phyloP scores from a whole-genome alignment of 1,284 basidiomycete genomes.

The Anthracocystis walkeri region DNA sequence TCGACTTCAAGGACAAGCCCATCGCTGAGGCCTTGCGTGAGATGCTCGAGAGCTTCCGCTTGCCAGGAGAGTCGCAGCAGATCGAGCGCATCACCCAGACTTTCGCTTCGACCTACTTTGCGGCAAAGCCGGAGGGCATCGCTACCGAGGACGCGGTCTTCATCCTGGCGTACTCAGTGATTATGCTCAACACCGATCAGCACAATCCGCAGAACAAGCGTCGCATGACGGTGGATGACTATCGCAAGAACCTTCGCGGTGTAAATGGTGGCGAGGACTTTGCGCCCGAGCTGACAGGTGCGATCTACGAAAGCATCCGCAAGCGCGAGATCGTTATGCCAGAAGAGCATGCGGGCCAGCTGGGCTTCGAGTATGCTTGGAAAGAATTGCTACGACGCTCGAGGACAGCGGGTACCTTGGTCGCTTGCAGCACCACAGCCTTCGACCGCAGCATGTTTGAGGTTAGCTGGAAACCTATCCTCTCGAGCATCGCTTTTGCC shows the following conservation, averaged over 20 bases:
- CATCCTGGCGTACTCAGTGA: slow-evolving; percentile 93
- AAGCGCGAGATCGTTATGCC: slow-evolving; percentile 97
- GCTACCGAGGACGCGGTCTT: slow-evolving; percentile 93
- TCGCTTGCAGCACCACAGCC: slow-evolving; percentile 80
- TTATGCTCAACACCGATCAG: slow-evolving; percentile 97
- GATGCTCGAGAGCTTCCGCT: slow-evolving; percentile 89
- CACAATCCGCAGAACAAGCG: slow-evolving; percentile 99
- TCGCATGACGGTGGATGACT: slow-evolving; percentile 96
- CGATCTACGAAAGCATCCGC: slow-evolving; percentile 92
- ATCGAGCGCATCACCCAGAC: slow-evolving; percentile 94
- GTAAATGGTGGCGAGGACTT: slow-evolving; percentile 91
- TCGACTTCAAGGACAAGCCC: slow-evolving; percentile 91
- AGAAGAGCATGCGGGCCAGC: slow-evolving; percentile 94
- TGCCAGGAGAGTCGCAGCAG: slow-evolving; percentile 95
- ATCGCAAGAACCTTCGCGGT: slow-evolving; percentile 89
- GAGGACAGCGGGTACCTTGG: slow-evolving; percentile 82
- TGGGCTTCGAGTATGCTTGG: slow-evolving; percentile 99
- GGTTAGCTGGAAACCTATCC: slow-evolving; percentile 87
- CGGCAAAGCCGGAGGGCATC: slow-evolving; percentile 87
- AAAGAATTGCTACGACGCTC: slow-evolving; percentile 90
- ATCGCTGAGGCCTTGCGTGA: slow-evolving; percentile 95
- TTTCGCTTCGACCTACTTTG: slow-evolving; percentile 91
- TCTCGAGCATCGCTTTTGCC: slow-evolving; percentile 74
- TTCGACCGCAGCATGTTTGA: slow-evolving; percentile 96
- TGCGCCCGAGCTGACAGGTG: slow-evolving; percentile 83